phyloP scores from a whole-genome alignment of 2,329 filamentous ascomycete species.

The Calonectria leucothoes region DNA sequence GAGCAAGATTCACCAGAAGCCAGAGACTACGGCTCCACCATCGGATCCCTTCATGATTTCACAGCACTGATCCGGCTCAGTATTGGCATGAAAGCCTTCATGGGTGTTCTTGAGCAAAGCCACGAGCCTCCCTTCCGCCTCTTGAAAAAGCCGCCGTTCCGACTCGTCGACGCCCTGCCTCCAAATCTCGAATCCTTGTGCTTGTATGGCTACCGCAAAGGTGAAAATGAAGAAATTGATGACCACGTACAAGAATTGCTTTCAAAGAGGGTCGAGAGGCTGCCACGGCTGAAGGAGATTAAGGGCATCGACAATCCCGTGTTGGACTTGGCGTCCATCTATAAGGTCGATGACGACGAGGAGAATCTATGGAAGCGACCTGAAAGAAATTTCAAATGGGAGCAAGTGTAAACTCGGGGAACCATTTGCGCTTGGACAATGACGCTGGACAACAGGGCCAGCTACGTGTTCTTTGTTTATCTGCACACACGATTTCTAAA shows the following conservation, averaged over 20 bases:
- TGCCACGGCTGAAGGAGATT: background rate
- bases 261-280: background rate
- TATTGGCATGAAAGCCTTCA: background rate
- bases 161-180: slow-evolving; percentile 17
- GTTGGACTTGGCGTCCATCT: background rate
- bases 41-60: slow-evolving; percentile 15
- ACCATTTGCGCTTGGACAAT: background rate
- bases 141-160: slow-evolving; percentile 3
- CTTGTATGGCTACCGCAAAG: slow-evolving; percentile 19
- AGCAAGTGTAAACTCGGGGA: background rate
- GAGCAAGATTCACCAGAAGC: background rate
- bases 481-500: background rate
- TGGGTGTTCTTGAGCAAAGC: background rate
- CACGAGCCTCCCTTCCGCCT: background rate
- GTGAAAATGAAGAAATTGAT: slow-evolving; percentile 6
- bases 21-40: slow-evolving; percentile 8
- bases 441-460: background rate
- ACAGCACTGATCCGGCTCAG: slow-evolving; percentile 13
- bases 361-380: slow-evolving; percentile 12
- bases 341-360: background rate
- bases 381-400: background rate
- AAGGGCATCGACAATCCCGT: slow-evolving; percentile 5
- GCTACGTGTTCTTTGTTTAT: background rate
- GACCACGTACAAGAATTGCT: slow-evolving; percentile 15
- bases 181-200: slow-evolving; percentile 20